Conservation (phyloP, 2,329 filamentous ascomycete species). For the Westerdykella ornata region DNA sequence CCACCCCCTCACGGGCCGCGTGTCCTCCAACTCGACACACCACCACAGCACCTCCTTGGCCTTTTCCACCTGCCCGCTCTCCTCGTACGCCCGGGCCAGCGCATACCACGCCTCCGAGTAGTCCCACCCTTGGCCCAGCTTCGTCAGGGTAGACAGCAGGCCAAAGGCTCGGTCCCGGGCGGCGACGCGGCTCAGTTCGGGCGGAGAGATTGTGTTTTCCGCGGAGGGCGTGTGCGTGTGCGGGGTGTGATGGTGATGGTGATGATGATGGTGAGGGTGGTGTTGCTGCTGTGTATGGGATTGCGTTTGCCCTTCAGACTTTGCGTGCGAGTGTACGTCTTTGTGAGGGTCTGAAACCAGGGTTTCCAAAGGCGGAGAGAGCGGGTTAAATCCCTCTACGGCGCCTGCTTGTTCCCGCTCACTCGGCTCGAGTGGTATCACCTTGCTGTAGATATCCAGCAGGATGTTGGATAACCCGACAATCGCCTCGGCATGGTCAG, state of each 20-base stretch:
- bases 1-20: slow-evolving; percentile 73
- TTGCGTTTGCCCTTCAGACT: not conserved
- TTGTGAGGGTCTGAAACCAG: too few species aligned
- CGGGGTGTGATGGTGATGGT: slow-evolving; percentile 39
- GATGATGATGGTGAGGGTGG: not conserved
- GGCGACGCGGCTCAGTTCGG: slow-evolving; percentile 73
- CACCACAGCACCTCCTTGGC: slow-evolving; percentile 94
- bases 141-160: slow-evolving; percentile 74
- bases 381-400: not conserved
- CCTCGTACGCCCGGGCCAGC: slow-evolving; percentile 79
- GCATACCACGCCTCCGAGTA: slow-evolving; percentile 88
- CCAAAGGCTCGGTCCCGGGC: slow-evolving; percentile 84
- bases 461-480: slow-evolving; percentile 79
- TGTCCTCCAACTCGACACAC: slow-evolving; percentile 92
- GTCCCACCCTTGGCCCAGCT: slow-evolving; percentile 83
- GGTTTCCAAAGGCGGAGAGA: slow-evolving; percentile 1
- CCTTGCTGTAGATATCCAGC: slow-evolving; percentile 73
- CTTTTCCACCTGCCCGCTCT: slow-evolving; percentile 76
- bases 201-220: slow-evolving; percentile 49
- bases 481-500: slow-evolving; percentile 73
- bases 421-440: slow-evolving; percentile 54
- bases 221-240: slow-evolving; percentile 43
- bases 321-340: not conserved
- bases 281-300: not conserved
- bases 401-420: slow-evolving; percentile 20